Base-by-base conservation (phyloP, 129 eudicot genomes). In the Pulicaria dysenterica region DNA sequence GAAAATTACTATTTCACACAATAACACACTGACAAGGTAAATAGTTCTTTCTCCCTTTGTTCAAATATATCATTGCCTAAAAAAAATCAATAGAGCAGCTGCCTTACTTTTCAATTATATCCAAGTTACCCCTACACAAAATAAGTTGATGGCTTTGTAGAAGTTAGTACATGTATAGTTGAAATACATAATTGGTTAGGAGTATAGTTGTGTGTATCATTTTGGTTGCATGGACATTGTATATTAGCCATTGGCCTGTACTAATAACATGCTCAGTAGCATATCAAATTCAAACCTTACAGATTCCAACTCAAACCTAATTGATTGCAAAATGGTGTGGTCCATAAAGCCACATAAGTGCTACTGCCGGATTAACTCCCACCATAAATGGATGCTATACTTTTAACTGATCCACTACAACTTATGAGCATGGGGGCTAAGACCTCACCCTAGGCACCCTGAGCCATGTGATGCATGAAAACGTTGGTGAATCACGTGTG, bases 391-490 rank as follows among this genome's bases (percentile, higher is more conserved):
- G 11, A 7, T 34, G 24, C 58, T 8, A 47, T 47, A 19, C 11
- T 65, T 44, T 17, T 19, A 24, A 24, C 31, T 45, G 53, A 43
- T 42, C 34, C 39, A 43, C 50, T 44, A 31, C 17, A 31, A 7
- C 56, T 45, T 65, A 40, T 40, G 6, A 4, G 56, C 51, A 11
- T 67, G 3, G 7, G 34, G 45, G 10, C 6, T 64, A 53, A 70
- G 8, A 42, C 74, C 64, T 42, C 64, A 12, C 66, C 54, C 15
- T 57, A 56, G 67, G 58, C 69, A 72, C 48, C 14, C 47, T 12
- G 7, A 40, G 60, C 19, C 34, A 60, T 24, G 15, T 61, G 39
- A 45, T 60, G 64, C 55, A 60, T 48, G 51, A 42, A 72, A 56
- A 57, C 39, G 38, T 6, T 24, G 37, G 65, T 41, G n/a, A 37